A percentile compares a stretch with the other conserved stretches of the same genome.
Conservation (phyloP, 345 rosid genomes). For the Gossypium australe region DNA sequence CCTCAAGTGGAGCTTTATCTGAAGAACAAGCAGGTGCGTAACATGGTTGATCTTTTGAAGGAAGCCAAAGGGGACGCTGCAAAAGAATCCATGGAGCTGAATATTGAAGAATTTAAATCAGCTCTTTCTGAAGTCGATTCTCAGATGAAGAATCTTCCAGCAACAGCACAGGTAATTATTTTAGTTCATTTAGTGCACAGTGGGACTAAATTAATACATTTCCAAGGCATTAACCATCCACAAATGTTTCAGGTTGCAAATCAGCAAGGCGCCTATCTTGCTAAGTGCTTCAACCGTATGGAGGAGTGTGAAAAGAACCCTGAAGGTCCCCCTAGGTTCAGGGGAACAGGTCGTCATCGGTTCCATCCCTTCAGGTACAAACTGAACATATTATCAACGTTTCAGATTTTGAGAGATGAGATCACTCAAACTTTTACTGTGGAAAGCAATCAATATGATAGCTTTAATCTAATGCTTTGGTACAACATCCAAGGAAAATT, state of each 20-base stretch:
- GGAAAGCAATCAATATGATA: background rate
- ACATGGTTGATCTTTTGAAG: conserved; percentile 63
- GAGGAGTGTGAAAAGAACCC: conserved; percentile 77
- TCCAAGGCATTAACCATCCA: background rate
- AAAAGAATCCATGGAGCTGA: conserved; percentile 59
- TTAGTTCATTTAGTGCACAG: background rate
- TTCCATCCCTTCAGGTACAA: conserved; percentile 85
- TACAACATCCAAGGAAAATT: background rate
- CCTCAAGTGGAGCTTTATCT: conserved; percentile 90
- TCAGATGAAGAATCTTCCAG: conserved; percentile 90
- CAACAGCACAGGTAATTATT: conserved; percentile 79
- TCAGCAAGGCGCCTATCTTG: conserved; percentile 89
- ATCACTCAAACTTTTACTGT: background rate
- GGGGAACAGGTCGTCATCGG: conserved; percentile 93
- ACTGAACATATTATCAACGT: background rate
- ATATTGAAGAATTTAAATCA: conserved; percentile 70
- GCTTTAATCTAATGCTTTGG: background rate
- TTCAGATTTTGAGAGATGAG: background rate
- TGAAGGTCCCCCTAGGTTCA: conserved; percentile 92
- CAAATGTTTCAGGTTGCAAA: conserved; percentile 68
- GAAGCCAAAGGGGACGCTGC: conserved; percentile 51
- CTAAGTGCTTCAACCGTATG: conserved; percentile 93
- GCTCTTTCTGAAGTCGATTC: conserved; percentile 88
- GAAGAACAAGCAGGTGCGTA: conserved; percentile 63
- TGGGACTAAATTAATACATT: background rate